Conservation (phyloP, 1,284 basidiomycete genomes). For the Trametes pubescens region DNA sequence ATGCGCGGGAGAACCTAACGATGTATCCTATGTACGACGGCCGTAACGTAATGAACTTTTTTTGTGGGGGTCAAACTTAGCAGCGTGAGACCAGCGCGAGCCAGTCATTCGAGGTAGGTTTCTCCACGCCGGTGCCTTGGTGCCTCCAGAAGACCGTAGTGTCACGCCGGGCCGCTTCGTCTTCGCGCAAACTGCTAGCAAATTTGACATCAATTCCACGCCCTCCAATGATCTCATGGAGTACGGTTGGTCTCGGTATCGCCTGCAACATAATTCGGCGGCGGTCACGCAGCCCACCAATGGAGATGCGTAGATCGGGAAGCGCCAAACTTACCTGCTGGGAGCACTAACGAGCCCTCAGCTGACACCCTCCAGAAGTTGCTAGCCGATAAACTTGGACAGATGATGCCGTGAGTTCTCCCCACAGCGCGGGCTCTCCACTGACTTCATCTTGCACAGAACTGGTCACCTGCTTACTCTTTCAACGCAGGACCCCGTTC, state of each 20-base stretch:
- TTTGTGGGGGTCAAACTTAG: constrained; percentile 7
- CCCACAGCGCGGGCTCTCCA: constrained; percentile 11
- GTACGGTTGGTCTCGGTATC: background rate
- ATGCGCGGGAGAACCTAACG: constrained; percentile 18
- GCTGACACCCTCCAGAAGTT: constrained; percentile 15
- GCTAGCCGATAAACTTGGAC: background rate
- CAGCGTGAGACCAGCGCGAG: constrained; percentile 1
- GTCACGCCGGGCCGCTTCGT: constrained; percentile 5
- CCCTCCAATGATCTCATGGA: background rate
- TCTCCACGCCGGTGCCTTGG: background rate
- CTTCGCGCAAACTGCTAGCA: background rate
- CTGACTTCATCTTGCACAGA: constrained; percentile 22
- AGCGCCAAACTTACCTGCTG: constrained; percentile 4
- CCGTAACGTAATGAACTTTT: constrained; percentile 13
- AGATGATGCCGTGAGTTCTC: constrained; percentile 23
- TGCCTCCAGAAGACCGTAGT: background rate
- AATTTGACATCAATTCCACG: background rate
- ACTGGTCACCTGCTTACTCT: constrained; percentile 23
- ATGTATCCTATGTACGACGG: constrained; percentile 14
- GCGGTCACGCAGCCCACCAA: constrained; percentile 1
- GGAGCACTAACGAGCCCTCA: constrained; percentile 8
- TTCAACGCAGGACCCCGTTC: constrained; percentile 13
- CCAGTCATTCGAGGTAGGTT: constrained; percentile 5
- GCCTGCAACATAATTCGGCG: background rate
- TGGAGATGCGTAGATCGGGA: constrained; percentile 9